Evolutionary conservation across 805 yeast species (phyloP).

Genomic region (Pichia eremophila): DNA sequence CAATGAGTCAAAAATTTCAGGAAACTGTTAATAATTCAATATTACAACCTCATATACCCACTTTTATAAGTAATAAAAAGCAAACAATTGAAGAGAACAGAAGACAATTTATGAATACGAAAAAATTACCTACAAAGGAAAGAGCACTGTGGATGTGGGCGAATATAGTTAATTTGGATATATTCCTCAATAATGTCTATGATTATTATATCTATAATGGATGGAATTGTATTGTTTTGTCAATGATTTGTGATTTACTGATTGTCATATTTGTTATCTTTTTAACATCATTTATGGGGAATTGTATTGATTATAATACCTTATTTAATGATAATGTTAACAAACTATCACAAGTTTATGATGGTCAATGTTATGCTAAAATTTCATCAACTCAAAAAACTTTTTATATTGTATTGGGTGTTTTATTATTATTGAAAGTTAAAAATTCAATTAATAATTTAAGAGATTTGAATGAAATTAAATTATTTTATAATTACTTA

Average conservation of each 20-base stretch:
- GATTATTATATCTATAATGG: constrained; percentile 83
- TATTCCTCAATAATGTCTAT: constrained; percentile 75
- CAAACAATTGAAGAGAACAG: background rate
- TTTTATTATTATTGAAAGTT: constrained; percentile 42
- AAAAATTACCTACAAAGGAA: constrained; percentile 52
- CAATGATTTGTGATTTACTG: constrained; percentile 54
- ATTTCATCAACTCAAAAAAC: constrained; percentile 43
- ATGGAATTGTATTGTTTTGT: constrained; percentile 61
- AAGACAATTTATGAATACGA: constrained; percentile 3
- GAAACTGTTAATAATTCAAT: constrained; percentile 14
- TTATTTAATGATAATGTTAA: constrained; percentile 23
- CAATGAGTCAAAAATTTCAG: constrained; percentile 17
- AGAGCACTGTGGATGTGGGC: constrained; percentile 95
- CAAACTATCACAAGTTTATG: constrained; percentile 34
- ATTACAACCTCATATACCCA: constrained; percentile 7
- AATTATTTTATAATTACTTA: constrained; percentile 64
- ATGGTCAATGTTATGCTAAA: constrained; percentile 38
- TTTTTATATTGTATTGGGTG: constrained; percentile 52
- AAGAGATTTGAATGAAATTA: constrained; percentile 61
- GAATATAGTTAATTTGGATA: constrained; percentile 84
- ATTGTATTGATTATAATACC: constrained; percentile 61
- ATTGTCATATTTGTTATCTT: constrained; percentile 74
- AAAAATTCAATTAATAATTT: constrained; percentile 52
- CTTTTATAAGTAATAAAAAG: constrained; percentile 3
- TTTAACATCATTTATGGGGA: constrained; percentile 67